These are phyloP conservation scores for Delitschia confertaspora DNA, from an alignment of 495 filamentous ascomycete species.

Conservation along the genomic window DNA sequence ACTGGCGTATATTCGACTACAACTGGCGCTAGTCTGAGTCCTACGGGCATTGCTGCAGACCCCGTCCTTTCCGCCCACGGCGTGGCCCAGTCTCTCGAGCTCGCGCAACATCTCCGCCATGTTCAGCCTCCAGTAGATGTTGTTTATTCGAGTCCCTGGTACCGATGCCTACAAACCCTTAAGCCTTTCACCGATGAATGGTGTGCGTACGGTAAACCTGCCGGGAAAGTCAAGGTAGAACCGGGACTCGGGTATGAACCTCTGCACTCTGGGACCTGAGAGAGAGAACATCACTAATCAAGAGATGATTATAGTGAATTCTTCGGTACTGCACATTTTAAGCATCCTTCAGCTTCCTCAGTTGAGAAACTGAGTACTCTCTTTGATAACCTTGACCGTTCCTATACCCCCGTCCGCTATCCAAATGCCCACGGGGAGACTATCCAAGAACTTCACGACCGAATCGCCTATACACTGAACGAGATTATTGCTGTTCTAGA, in stretches of 20 bases:
- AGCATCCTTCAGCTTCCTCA: constrained; percentile 70
- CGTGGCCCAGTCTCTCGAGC: constrained; percentile 70
- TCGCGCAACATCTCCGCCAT: constrained; percentile 54
- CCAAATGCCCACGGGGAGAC: constrained; percentile 68
- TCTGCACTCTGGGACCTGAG: neutral
- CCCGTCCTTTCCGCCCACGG: constrained; percentile 82
- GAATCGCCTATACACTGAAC: constrained; percentile 60
- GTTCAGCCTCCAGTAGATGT: constrained; percentile 59
- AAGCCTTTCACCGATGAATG: constrained; percentile 55
- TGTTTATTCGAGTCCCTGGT: constrained; percentile 81
- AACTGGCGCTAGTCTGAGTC: constrained; percentile 49
- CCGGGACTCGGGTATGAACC: constrained; percentile 58
- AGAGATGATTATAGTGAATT: constrained; percentile 56
- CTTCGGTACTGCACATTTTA: constrained; percentile 72
- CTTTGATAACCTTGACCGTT: constrained; percentile 51
- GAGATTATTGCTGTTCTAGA: constrained; percentile 66
- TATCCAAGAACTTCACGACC: constrained; percentile 67
- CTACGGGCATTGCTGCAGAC: constrained; percentile 78
- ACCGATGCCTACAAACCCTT: constrained; percentile 86
- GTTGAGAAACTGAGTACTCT: constrained; percentile 48
- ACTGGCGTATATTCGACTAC: constrained; percentile 61
- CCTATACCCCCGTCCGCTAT: constrained; percentile 50
- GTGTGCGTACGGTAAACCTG: constrained; percentile 30
- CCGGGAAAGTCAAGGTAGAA: constrained; percentile 53
- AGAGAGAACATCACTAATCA: neutral